These are phyloP conservation scores for Septoria linicola DNA, from an alignment of 2,329 filamentous ascomycete genomes.

Conservation along the genomic window DNA sequence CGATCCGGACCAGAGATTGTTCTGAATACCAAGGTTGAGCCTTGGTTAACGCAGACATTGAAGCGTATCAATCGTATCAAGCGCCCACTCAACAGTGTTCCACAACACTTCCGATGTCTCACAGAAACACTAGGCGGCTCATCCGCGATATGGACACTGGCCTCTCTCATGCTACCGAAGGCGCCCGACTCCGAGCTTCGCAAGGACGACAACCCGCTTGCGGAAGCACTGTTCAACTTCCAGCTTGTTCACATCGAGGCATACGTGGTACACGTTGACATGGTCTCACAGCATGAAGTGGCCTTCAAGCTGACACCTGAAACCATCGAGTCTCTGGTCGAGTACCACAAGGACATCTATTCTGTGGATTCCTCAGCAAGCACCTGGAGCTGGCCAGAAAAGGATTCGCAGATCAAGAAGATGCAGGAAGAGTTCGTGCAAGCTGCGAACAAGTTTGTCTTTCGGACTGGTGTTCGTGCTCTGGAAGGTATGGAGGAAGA, in stretches of 20 bases:
- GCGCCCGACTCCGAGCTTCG: constrained; percentile 80
- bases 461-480: constrained; percentile 80
- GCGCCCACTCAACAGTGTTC: constrained; percentile 93
- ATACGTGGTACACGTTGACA: constrained; percentile 98
- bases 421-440: constrained; percentile 95
- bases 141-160: constrained; percentile 91
- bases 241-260: constrained; percentile 91
- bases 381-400: constrained; percentile 94
- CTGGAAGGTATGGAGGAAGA: constrained; percentile 96
- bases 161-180: constrained; percentile 89
- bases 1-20: constrained; percentile 93
- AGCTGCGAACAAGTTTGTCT: constrained; percentile 96
- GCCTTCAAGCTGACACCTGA: constrained; percentile 96
- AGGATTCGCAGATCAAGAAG: constrained; percentile 95
- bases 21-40: constrained; percentile 84
- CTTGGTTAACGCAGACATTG: constrained; percentile 93
- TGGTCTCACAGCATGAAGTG: constrained; percentile 96
- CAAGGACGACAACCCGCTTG: constrained; percentile 75
- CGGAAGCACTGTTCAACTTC: constrained; percentile 89
- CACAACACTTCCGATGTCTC: constrained; percentile 91
- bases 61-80: constrained; percentile 97
- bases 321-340: constrained; percentile 87
- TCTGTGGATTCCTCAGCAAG: constrained; percentile 84
- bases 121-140: constrained; percentile 88
- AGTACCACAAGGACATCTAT: constrained; percentile 95